Conservation (phyloP, 83 land plant genomes). For the Diphasiastrum complanatum region DNA sequence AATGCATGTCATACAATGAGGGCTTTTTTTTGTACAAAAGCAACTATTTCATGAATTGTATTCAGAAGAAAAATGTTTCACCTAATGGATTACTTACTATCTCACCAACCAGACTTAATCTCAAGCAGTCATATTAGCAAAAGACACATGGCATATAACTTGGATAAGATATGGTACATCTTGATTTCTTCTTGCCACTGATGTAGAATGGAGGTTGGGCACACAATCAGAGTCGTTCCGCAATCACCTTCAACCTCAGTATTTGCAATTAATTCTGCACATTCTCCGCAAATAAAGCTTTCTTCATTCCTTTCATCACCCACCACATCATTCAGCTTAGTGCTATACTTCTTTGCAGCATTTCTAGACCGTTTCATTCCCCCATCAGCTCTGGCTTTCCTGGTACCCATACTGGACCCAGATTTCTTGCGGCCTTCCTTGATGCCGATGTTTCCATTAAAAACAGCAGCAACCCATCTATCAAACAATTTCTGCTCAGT, state of each 20-base stretch:
- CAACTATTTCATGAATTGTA: too few species aligned
- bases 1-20: too few species aligned
- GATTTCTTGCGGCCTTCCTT: background rate
- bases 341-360: slow-evolving; percentile 13
- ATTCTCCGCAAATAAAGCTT: slow-evolving; percentile 49
- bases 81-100: too few species aligned
- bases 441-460: background rate
- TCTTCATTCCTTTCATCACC: slow-evolving; percentile 38
- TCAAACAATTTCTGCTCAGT: too few species aligned
- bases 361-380: slow-evolving; percentile 2
- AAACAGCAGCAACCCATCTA: background rate
- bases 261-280: slow-evolving; percentile 63
- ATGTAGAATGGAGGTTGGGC: slow-evolving; percentile 77
- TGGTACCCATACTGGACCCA: background rate
- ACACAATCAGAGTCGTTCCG: slow-evolving; percentile 89
- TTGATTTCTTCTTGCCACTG: slow-evolving; percentile 94
- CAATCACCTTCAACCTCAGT: slow-evolving; percentile 47
- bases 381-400: background rate
- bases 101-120: too few species aligned
- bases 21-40: too few species aligned
- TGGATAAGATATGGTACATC: background rate
- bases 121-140: too few species aligned
- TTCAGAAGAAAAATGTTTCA: too few species aligned
- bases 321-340: background rate
- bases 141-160: too few species aligned